Evolutionary conservation across 2,329 filamentous ascomycete species (phyloP), one percentile per base, ranked within the genome.

Genomic region (Aspergillus sp.): DNA sequence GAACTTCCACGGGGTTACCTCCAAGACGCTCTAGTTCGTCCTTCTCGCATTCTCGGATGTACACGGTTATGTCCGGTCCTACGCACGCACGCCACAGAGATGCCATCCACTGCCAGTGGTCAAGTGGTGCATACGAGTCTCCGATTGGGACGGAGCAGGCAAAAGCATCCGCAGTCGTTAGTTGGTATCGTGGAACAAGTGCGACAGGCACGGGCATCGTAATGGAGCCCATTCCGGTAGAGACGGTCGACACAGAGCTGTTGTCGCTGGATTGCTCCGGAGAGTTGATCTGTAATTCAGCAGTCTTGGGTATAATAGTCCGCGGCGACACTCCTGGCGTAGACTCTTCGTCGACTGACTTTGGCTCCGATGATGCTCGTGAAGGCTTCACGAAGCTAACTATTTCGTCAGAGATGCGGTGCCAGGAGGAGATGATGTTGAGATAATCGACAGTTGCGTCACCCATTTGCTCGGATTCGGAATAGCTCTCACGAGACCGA

Each of bases 51-150:
- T 80, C 76, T 5, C 76, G 74, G 50, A 81, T 74, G 55, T 79
- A 78, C 12, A 82, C 73, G 0, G 79, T 81, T 55, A 81, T 75
- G 62, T 98, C 94, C 0, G 94, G 87, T 0, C 90, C 91, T 1
- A 93, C 84, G 57, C 91, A 90, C 9, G 92, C 91, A 9, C 93
- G 88, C 94, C 94, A 98, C 21, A 97, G 84, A 47, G 91, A 94
- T 38, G 94, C 94, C 82, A 95, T 92, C 94, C 94, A 98, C 75
- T 96, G 91, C 92, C 94, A 98, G 78, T 98, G 94, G 69, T 96
- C 92, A n/a, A 90, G 84, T 0, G 91, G 88, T 15, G 87, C 85
- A 74, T 96, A 97, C 6, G 84, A 82, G 71, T 96, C 92, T 17
- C 83, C 80, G 66, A 96, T 92, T 1, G 90, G 89, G 47, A 93